A percentile compares a stretch with the other conserved stretches of the same genome.
phyloP scores from a whole-genome alignment of 441 rosid genomes.

The Erodium texanum region DNA sequence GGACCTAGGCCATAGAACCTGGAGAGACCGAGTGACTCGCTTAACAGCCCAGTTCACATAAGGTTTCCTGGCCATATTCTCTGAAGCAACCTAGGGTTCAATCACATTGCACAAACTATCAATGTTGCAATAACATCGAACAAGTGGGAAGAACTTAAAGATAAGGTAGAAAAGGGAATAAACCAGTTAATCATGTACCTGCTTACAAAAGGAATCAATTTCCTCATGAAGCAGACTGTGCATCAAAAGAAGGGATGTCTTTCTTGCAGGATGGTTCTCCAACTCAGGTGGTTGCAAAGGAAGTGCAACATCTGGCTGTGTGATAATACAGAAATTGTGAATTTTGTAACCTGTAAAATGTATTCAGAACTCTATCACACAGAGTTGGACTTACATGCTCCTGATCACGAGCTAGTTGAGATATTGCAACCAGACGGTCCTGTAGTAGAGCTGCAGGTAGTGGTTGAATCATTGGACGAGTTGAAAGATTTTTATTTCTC shows the following conservation, averaged over 20 bases:
- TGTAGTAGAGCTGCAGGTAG: slow-evolving; percentile 76
- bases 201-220: slow-evolving; percentile 82
- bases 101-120: slow-evolving; percentile 22
- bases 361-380: slow-evolving; percentile 15
- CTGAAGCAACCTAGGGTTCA: slow-evolving; percentile 62
- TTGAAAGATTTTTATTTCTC: slow-evolving; percentile 78
- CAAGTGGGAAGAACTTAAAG: slow-evolving; percentile 11
- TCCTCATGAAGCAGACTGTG: slow-evolving; percentile 71
- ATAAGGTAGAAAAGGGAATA: too few species aligned
- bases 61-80: slow-evolving; percentile 74
- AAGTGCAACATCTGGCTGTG: slow-evolving; percentile 83
- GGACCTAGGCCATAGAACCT: slow-evolving; percentile 97
- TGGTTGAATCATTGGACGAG: slow-evolving; percentile 79
- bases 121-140: slow-evolving; percentile 12
- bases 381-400: slow-evolving; percentile 61
- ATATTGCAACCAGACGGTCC: slow-evolving; percentile 78
- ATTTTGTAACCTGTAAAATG: slow-evolving; percentile 7
- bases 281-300: slow-evolving; percentile 72
- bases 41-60: slow-evolving; percentile 91
- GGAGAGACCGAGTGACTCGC: slow-evolving; percentile 92
- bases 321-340: slow-evolving; percentile 25
- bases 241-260: slow-evolving; percentile 56
- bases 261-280: slow-evolving; percentile 47
- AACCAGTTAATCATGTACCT: too few species aligned
- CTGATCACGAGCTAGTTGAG: slow-evolving; percentile 87